Evolutionary conservation across 1,284 basidiomycete species (phyloP), one percentile per base, ranked within the genome.

Genomic region (Puccinia hordei): DNA sequence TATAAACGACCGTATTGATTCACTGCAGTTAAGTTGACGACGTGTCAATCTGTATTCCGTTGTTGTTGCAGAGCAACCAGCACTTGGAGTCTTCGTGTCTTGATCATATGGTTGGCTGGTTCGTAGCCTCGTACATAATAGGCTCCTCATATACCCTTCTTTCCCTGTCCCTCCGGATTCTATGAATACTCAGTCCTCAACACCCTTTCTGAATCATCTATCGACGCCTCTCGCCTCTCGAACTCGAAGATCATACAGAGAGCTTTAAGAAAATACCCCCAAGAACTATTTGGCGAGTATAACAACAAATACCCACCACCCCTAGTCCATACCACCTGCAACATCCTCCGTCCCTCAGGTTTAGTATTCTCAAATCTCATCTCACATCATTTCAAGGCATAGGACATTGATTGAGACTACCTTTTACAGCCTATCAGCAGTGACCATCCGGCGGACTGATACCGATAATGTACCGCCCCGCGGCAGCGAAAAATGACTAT

Each of bases 11-110:
- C 27, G 53, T 73, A 41, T 73, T 57, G 35, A 57, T 27, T 44
- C 51, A 30, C 51, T 12, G 71, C 53, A 38, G 46, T 38, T 8
- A n/a, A 24, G 53, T 38, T 73, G 53, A 73, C 51, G 71, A 55
- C 71, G 71, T 73, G 71, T 55, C 49, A 73, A 57, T 73, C 71
- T 73, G 71, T 73, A 73, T 73, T 38, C 30, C 44, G n/a, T 51
- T 41, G 33, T 41, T n/a, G 71, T 73, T 57, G 46, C 71, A 53
- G 71, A 44, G 53, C 53, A 73, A 55, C 49, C 49, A 53, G 46
- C 33, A 55, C 69, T 30, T 63, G n/a, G n/a, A n/a, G n/a, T n/a
- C n/a, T n/a, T n/a, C 59, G 33, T 10, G n/a, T 38, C 8, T 71
- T 71, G 24, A 53, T 27, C 6, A 27, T 9, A 13, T 65, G 27